These are phyloP conservation scores for Phoenix dactylifera DNA, from an alignment of 176 grass and related monocot species.

Conservation along the genomic window DNA sequence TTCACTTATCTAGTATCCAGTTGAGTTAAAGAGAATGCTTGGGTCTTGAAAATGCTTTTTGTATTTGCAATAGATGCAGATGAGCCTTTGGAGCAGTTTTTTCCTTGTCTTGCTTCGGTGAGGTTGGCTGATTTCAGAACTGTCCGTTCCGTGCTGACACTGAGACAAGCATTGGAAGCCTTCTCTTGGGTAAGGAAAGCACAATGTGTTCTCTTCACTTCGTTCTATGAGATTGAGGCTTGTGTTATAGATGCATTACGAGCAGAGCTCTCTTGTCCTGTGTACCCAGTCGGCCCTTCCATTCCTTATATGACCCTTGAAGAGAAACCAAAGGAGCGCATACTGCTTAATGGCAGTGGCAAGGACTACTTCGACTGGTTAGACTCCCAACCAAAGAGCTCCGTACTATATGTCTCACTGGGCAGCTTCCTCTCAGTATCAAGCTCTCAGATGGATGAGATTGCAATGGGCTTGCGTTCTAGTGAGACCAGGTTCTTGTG, in stretches of 20 bases:
- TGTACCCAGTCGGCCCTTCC: slow-evolving; percentile 34
- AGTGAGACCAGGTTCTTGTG: slow-evolving; percentile 34
- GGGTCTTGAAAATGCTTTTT: too few relatives aligned
- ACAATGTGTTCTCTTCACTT: slow-evolving; percentile 36
- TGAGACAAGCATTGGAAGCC: neutral
- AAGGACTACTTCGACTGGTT: slow-evolving; percentile 31
- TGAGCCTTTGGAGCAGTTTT: slow-evolving; percentile 28
- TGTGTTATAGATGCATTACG: slow-evolving; percentile 18
- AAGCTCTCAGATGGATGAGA: slow-evolving; percentile 32
- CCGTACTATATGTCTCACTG: slow-evolving; percentile 36
- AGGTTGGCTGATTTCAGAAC: slow-evolving; percentile 8
- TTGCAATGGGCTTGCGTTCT: slow-evolving; percentile 18
- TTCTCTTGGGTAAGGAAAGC: slow-evolving; percentile 20
- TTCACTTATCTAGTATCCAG: too few relatives aligned
- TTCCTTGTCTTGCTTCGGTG: slow-evolving; percentile 21
- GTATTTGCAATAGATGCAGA: slow-evolving; percentile 2
- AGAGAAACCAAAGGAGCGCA: neutral
- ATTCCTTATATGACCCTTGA: slow-evolving; percentile 26
- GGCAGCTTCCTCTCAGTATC: slow-evolving; percentile 48
- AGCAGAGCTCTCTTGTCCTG: slow-evolving; percentile 12
- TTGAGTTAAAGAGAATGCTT: too few relatives aligned
- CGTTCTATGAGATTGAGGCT: slow-evolving; percentile 41
- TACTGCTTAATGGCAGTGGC: neutral
- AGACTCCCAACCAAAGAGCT: slow-evolving; percentile 17
- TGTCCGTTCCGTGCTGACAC: neutral